Evolutionary conservation across 2,329 filamentous ascomycete genomes (phyloP).

Genomic region (Ophioceras dolichostomum): DNA sequence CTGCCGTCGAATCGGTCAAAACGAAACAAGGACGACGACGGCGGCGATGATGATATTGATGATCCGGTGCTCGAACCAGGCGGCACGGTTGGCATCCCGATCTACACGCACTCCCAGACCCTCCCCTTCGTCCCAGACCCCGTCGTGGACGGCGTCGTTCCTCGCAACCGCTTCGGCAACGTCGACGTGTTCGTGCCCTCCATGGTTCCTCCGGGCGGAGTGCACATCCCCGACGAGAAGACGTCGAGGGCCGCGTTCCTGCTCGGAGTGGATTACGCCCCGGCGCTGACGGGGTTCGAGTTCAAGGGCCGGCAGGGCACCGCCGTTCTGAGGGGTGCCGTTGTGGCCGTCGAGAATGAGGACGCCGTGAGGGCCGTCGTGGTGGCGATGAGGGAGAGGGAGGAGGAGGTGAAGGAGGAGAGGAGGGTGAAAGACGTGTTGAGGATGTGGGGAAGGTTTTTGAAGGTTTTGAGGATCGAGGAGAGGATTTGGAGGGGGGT

Average conservation of each 20-base stretch:
- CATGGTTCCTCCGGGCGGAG: conserved; percentile 77
- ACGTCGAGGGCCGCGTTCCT: conserved; percentile 62
- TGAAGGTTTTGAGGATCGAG: conserved; percentile 65
- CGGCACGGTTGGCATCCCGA: conserved; percentile 33
- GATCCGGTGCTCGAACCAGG: conserved; percentile 28
- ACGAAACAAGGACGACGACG: conserved; percentile 13
- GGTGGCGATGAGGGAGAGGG: conserved; percentile 52
- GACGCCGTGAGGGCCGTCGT: conserved; percentile 64
- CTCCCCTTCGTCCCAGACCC: conserved; percentile 64
- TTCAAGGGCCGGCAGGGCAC: conserved; percentile 82
- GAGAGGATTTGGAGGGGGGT: conserved; percentile 57
- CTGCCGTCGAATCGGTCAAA: conserved; percentile 35
- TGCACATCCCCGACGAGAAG: conserved; percentile 51
- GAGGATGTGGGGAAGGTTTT: conserved; percentile 61
- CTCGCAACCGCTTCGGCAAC: conserved; percentile 89
- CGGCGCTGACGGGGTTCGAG: conserved; percentile 80
- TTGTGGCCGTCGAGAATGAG: conserved; percentile 59
- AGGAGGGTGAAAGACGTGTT: conserved; percentile 49
- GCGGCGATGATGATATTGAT: conserved; percentile 29
- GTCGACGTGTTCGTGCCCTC: conserved; percentile 85
- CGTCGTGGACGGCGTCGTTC: conserved; percentile 61
- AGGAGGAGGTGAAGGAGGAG: conserved; percentile 50
- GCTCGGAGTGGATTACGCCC: conserved; percentile 73
- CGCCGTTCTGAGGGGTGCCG: conserved; percentile 64
- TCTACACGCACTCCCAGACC: conserved; percentile 54